A percentile compares a stretch with the other conserved stretches of the same genome.
Conservation (phyloP, 768 basidiomycete species). For the Udeniomyces megalosporus region DNA sequence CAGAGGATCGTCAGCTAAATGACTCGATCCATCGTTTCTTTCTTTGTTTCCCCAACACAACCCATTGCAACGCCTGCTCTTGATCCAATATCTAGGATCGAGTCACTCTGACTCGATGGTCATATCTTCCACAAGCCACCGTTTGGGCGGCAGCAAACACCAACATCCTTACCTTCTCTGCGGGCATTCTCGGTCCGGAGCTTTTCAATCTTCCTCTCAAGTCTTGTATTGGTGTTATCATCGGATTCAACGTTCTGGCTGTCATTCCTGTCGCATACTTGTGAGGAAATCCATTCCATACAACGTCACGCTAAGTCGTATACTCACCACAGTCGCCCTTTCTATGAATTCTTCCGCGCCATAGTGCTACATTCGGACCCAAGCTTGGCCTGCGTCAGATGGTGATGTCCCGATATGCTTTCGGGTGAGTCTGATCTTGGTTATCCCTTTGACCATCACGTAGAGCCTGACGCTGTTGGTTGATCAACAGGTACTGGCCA, state of each 20-base stretch:
- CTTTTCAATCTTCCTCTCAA: slow-evolving; percentile 46
- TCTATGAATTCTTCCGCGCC: too few relatives aligned
- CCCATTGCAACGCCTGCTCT: background rate
- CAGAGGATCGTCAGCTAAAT: too few relatives aligned
- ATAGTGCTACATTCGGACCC: slow-evolving; percentile 54
- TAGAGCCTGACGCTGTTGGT: too few relatives aligned
- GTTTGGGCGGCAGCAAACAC: slow-evolving; percentile 10
- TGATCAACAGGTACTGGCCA: slow-evolving; percentile 28
- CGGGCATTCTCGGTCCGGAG: slow-evolving; percentile 50
- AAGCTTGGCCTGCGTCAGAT: slow-evolving; percentile 67
- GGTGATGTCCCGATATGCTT: slow-evolving; percentile 51
- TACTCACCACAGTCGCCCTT: too few relatives aligned
- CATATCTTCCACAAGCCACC: background rate
- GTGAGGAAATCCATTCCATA: too few relatives aligned
- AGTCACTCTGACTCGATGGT: background rate
- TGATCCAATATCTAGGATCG: background rate
- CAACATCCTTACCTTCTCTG: slow-evolving; percentile 18
- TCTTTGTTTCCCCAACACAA: too few relatives aligned
- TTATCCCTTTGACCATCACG: slow-evolving; percentile 30
- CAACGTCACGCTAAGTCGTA: too few relatives aligned
- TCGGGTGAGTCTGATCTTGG: slow-evolving; percentile 38
- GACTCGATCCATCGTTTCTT: too few relatives aligned
- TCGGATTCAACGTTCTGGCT: slow-evolving; percentile 52
- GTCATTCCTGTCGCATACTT: slow-evolving; percentile 46
- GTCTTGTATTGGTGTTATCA: slow-evolving; percentile 44